phyloP scores from a whole-genome alignment of 306 rosid species.

The Dalbergia oliveri region DNA sequence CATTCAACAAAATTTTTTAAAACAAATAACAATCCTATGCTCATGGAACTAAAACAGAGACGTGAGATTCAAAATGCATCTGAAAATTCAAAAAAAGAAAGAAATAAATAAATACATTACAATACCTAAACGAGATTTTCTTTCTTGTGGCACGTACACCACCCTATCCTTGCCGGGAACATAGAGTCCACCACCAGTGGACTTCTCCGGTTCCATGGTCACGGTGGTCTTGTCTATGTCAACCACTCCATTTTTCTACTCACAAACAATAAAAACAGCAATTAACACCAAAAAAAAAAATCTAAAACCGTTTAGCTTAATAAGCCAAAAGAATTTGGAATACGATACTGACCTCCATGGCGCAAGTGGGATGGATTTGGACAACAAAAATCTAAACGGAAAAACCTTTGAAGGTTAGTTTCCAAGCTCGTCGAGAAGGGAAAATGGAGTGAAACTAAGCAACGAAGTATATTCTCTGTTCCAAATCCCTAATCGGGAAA shows the following conservation, averaged over 20 bases:
- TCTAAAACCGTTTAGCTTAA: not conserved
- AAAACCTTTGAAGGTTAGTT: not conserved
- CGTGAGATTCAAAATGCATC: conserved; percentile 18
- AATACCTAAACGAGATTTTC: conserved; percentile 80
- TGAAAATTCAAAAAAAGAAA: not conserved
- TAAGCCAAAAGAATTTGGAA: not conserved
- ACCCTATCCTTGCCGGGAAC: conserved; percentile 86
- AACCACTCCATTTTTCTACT: conserved; percentile 58
- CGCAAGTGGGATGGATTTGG: not conserved
- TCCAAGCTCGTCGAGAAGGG: not conserved
- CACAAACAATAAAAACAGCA: conserved; percentile 34
- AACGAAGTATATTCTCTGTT: not conserved
- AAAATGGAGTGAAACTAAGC: not conserved
- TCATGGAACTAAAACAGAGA: conserved; percentile 9
- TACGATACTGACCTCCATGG: conserved; percentile 50
- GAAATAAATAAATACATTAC: not conserved
- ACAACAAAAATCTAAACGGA: not conserved
- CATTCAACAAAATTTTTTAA: not conserved
- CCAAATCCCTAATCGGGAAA: conserved; percentile 24
- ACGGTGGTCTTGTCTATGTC: conserved; percentile 67
- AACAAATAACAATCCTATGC: conserved; percentile 2
- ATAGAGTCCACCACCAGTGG: conserved; percentile 64
- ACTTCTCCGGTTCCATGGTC: conserved; percentile 73
- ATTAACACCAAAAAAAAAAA: not conserved
- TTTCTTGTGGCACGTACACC: conserved; percentile 70